Evolutionary conservation across 1,139 yeast species (phyloP), one percentile per base, ranked within the genome.

Genomic region (Pichiaceae sp.): DNA sequence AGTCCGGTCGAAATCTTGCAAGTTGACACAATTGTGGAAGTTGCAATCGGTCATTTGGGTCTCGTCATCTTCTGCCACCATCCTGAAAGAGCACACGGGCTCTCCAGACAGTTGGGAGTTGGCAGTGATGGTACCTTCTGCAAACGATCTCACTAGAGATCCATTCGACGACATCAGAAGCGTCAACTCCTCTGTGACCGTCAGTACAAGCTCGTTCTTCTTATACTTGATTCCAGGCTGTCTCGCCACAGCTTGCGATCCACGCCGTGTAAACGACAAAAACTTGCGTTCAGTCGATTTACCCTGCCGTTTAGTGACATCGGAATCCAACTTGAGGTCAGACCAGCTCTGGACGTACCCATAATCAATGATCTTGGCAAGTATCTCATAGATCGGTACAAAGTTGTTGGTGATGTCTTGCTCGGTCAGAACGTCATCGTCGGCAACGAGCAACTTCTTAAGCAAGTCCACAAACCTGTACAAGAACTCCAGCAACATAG

Each of bases 11-110:
- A 79, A 83, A 48, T 72, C 70, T 39, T 75, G 72, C 36, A 83
- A 62, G 38, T 78, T 73, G 18, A 84, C 95, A 54, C 94, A 80
- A 48, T 83, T 89, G 57, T 89, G 96, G 59, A 89, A 84, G 47
- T 83, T 86, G 49, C 86, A 78, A 55, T 86, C 95, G 47, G 80
- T 85, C 12, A 86, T 59, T 1, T 67, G 57, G 9, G 7, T 11
- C 11, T 34, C 36, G 6, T 39, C 42, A 11, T 33, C 27, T 3
- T 28, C 35, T 15, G 25, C 25, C 5, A 9, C 23, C 39, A 80
- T 60, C 0, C 83, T 85, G 52, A 80, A 73, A 33, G 72, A 66
- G 49, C 87, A 80, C 15, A 65, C 62, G 0, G 87, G 87, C 71
- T 72, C 75, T 1, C 96, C 96, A 1, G 85, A 71, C 19, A 89